Conservation (phyloP, 108 stramenopile species). For the Conticribra weissflogii region DNA sequence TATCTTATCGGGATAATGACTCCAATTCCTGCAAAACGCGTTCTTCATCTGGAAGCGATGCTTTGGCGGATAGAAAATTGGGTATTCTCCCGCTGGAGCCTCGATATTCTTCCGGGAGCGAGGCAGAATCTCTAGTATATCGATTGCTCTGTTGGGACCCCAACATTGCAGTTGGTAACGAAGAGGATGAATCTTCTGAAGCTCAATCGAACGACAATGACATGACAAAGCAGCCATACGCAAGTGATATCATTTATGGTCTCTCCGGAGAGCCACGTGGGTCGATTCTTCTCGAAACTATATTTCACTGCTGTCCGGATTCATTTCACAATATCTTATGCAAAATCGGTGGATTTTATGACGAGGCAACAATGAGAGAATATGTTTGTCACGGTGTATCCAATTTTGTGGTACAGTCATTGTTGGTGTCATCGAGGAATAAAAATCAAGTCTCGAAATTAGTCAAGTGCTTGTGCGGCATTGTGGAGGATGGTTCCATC, state of each 20-base stretch:
- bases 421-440: conserved; percentile 61
- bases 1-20: conserved; percentile 56
- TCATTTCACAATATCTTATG: conserved; percentile 62
- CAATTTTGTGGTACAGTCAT: conserved; percentile 83
- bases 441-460: conserved; percentile 64
- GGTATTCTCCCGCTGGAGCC: conserved; percentile 64
- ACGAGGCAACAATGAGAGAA: conserved; percentile 64
- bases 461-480: conserved; percentile 57
- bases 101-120: conserved; percentile 55
- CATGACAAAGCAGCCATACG: conserved; percentile 48
- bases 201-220: conserved; percentile 7
- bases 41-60: conserved; percentile 4
- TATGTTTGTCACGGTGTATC: conserved; percentile 77
- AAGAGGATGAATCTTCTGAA: conserved; percentile 49
- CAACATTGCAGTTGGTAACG: conserved; percentile 5
- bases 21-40: conserved; percentile 17
- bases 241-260: conserved; percentile 79
- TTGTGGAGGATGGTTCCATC: conserved; percentile 67
- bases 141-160: conserved; percentile 75
- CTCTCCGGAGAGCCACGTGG: conserved; percentile 84
- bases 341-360: conserved; percentile 58
- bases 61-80: conserved; percentile 54
- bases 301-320: conserved; percentile 65
- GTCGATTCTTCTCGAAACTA: conserved; percentile 76
- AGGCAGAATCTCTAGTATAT: conserved; percentile 62